A percentile compares a stretch with the other conserved stretches of the same genome.
Evolutionary conservation across 1,139 yeast species (phyloP).

Genomic region (Suhomyces terraborum): DNA sequence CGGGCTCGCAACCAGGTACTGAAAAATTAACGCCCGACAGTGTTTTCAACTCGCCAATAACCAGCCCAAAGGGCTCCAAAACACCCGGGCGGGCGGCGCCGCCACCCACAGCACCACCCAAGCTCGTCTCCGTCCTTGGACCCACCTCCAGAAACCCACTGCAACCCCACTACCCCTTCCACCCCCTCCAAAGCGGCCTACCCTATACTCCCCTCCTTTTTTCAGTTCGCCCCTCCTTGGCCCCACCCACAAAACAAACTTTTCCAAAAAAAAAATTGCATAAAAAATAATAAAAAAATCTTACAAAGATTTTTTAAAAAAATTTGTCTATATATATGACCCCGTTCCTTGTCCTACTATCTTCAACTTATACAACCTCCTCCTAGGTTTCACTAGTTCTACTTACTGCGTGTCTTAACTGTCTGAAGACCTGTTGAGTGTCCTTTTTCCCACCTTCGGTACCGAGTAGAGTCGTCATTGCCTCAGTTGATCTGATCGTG

Average conservation of each 20-base stretch:
- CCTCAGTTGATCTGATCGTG: conserved; percentile 7
- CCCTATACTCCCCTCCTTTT: background rate
- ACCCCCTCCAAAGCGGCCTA: background rate
- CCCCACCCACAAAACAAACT: conserved; percentile 4
- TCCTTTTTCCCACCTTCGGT: conserved; percentile 1
- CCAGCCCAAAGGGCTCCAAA: too few species aligned
- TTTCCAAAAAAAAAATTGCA: conserved; percentile 8
- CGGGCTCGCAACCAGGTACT: background rate
- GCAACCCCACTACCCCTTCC: background rate
- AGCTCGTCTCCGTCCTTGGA: background rate
- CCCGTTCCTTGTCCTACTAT: conserved; percentile 12
- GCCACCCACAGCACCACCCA: background rate
- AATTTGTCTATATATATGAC: conserved; percentile 14
- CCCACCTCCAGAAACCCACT: background rate
- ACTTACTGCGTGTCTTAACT: too few species aligned
- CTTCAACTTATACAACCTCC: too few species aligned
- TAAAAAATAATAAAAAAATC: conserved; percentile 9
- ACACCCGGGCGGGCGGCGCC: too few species aligned
- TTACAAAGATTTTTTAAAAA: conserved; percentile 10
- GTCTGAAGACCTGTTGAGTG: conserved; percentile 10
- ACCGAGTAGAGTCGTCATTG: conserved; percentile 10
- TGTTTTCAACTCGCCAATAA: too few species aligned
- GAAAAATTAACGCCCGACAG: conserved; percentile 1
- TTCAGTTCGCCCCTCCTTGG: conserved; percentile 6
- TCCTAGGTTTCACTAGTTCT: background rate